Evolutionary conservation across 371 early-diverging fungal genomes (phyloP).

Genomic region (Chytridium lagenaria): DNA sequence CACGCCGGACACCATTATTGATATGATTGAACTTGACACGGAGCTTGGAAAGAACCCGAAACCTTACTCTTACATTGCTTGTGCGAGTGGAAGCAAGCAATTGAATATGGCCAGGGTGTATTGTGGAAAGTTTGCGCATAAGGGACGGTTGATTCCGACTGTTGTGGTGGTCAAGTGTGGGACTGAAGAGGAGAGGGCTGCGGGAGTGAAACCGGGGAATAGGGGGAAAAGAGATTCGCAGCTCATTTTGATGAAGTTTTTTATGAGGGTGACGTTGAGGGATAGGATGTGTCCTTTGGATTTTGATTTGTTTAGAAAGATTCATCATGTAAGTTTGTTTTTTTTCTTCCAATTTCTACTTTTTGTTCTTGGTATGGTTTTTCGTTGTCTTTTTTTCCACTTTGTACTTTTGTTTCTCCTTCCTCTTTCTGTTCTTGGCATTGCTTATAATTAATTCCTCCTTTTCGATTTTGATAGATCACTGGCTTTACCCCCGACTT

Average conservation of each 20-base stretch:
- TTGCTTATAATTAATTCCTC: not conserved
- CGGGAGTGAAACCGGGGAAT: constrained; percentile 81
- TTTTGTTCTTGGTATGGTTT: not conserved
- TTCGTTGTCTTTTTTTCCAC: not conserved
- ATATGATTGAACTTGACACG: constrained; percentile 33
- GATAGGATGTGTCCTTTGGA: constrained; percentile 94
- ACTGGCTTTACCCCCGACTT: constrained; percentile 73
- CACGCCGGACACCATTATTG: constrained; percentile 26
- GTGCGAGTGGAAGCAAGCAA: constrained; percentile 87
- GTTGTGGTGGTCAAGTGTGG: constrained; percentile 19
- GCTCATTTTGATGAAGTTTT: constrained; percentile 96
- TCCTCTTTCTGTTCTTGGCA: not conserved
- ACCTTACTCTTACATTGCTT: constrained; percentile 85
- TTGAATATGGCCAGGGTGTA: constrained; percentile 92
- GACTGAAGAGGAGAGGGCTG: not conserved
- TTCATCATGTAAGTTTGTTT: constrained; percentile 51
- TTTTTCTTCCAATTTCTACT: not conserved
- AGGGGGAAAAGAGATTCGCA: constrained; percentile 99
- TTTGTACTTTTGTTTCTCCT: no score
- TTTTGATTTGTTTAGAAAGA: constrained; percentile 88
- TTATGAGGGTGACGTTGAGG: constrained; percentile 89
- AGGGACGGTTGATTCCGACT: constrained; percentile 15
- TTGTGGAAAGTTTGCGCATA: constrained; percentile 79
- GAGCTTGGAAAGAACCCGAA: constrained; percentile 30
- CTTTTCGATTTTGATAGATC: constrained; percentile 30